Conservation (phyloP, 78 protist genomes). For the Blattamonas nauphoetae region DNA sequence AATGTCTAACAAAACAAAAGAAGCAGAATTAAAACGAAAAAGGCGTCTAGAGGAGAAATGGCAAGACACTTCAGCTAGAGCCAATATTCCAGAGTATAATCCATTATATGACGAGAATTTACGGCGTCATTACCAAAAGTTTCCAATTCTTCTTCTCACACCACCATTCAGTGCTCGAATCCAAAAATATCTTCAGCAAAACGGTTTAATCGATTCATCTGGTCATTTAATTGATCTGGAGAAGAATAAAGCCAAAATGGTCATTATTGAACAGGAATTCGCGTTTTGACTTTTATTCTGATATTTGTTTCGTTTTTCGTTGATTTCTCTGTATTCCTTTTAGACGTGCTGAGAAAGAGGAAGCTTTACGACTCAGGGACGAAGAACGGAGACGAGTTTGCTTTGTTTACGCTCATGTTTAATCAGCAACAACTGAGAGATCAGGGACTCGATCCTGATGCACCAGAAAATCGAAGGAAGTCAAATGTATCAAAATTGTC, state of each 20-base stretch:
- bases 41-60: too few species aligned
- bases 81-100: background rate
- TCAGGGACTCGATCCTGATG: too few species aligned
- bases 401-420: too few species aligned
- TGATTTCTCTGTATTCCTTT: background rate
- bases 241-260: background rate
- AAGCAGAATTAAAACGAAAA: too few species aligned
- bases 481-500: too few species aligned
- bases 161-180: background rate
- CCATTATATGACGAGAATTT: background rate
- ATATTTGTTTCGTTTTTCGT: background rate
- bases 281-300: background rate
- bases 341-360: background rate
- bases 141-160: background rate
- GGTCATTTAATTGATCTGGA: background rate
- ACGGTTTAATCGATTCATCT: background rate
- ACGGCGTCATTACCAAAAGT: background rate
- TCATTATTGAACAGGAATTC: background rate
- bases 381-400: background rate
- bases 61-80: too few species aligned
- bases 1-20: too few species aligned
- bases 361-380: background rate
- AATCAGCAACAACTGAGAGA: too few species aligned
- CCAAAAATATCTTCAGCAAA: background rate
- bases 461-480: too few species aligned